phyloP scores from a whole-genome alignment of 1,139 yeast species.

The Geotrichum restrictum region DNA sequence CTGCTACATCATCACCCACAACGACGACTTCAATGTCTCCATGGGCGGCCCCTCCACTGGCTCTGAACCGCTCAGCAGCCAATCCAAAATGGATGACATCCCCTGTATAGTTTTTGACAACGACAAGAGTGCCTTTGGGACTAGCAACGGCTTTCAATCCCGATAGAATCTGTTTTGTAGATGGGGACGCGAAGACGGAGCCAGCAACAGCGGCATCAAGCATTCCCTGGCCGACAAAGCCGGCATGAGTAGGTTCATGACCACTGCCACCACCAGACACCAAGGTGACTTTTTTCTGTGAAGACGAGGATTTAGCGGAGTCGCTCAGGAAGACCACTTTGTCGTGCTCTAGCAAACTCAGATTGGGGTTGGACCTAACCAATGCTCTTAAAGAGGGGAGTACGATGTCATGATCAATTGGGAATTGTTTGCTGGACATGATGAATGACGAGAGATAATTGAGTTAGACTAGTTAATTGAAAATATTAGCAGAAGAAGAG shows the following conservation, averaged over 20 bases:
- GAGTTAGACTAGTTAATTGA: background rate
- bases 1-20: constrained; percentile 91
- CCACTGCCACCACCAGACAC: constrained; percentile 95
- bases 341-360: constrained; percentile 61
- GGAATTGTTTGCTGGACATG: constrained; percentile 36
- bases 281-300: constrained; percentile 53
- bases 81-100: constrained; percentile 89
- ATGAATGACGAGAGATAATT: background rate
- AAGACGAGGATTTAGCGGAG: constrained; percentile 18
- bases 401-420: constrained; percentile 52
- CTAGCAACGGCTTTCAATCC: constrained; percentile 59
- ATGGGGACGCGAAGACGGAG: constrained; percentile 84
- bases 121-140: constrained; percentile 62
- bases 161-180: constrained; percentile 78
- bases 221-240: constrained; percentile 79
- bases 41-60: constrained; percentile 27
- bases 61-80: constrained; percentile 82
- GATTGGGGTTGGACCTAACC: constrained; percentile 62
- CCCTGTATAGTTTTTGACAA: constrained; percentile 90
- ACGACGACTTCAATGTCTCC: constrained; percentile 60
- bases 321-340: constrained; percentile 52
- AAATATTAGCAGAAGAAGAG: background rate
- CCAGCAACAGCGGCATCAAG: constrained; percentile 89
- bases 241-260: constrained; percentile 91
- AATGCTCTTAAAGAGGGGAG: constrained; percentile 62